These are phyloP conservation scores for Salix viminalis DNA, from an alignment of 345 rosid species.

Conservation along the genomic window DNA sequence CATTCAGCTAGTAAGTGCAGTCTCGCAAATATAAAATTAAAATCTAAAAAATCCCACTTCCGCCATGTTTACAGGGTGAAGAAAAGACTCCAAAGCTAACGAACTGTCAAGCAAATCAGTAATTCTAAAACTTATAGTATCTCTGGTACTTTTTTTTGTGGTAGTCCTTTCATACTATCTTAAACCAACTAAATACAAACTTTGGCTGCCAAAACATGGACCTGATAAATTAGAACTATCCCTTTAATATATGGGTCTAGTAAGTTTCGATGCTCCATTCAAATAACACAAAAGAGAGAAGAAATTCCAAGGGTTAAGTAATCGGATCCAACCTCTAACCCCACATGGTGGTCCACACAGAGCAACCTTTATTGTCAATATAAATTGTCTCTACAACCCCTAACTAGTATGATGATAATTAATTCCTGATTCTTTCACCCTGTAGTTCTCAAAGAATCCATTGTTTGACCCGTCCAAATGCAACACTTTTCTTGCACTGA, in stretches of 20 bases:
- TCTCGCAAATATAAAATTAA: not conserved
- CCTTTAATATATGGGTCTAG: not conserved
- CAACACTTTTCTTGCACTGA: not conserved
- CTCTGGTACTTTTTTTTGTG: not conserved
- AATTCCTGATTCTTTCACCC: not conserved
- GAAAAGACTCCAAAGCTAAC: not conserved
- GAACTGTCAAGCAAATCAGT: not conserved
- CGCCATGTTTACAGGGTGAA: not conserved
- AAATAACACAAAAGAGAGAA: not conserved
- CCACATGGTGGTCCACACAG: not conserved
- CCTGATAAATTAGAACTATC: not conserved
- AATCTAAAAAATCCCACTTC: not conserved
- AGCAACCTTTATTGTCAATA: not conserved
- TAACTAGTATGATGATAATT: not conserved
- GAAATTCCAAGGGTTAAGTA: not conserved
- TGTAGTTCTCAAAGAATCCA: not conserved
- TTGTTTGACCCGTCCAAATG: not conserved
- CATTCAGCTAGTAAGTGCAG: not conserved
- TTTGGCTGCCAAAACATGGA: not conserved
- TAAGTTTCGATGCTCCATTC: not conserved
- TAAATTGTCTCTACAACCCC: not conserved
- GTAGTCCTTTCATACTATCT: not conserved
- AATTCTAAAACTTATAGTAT: not conserved
- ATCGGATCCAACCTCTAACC: not conserved
- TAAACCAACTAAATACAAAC: not conserved